A percentile compares a stretch with the other conserved stretches of the same genome.
These are phyloP conservation scores for Sphaerobolus stellatus DNA, from an alignment of 1,284 basidiomycete species.

Conservation along the genomic window DNA sequence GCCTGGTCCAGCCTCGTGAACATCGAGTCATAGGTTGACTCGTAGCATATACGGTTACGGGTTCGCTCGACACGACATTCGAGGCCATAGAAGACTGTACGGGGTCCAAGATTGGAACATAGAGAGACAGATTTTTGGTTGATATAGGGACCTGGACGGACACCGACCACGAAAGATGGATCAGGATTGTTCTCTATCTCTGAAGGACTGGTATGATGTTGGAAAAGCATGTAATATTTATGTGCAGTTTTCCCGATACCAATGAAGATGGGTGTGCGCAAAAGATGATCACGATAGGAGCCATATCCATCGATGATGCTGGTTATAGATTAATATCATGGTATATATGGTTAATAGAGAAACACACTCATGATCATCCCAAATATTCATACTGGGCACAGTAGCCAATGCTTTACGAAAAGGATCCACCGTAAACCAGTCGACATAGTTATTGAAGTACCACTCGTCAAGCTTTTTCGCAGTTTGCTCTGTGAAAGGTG, in stretches of 20 bases:
- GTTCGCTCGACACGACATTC: conserved; percentile 36
- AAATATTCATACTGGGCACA: conserved; percentile 15
- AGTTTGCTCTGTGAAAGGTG: conserved; percentile 12
- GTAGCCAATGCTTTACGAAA: conserved; percentile 14
- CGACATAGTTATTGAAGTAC: conserved; percentile 21
- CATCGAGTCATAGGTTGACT: conserved; percentile 31
- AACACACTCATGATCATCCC: conserved; percentile 8
- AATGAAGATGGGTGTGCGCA: conserved; percentile 30
- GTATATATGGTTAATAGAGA: conserved; percentile 24
- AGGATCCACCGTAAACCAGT: conserved; percentile 15
- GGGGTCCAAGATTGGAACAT: conserved; percentile 22
- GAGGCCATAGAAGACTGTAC: conserved; percentile 29
- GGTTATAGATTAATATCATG: conserved; percentile 40
- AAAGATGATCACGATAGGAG: conserved; percentile 32
- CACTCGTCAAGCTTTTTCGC: conserved; percentile 18
- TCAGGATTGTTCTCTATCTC: conserved; percentile 18
- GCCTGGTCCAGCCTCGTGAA: conserved; percentile 29
- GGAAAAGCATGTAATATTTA: conserved; percentile 39
- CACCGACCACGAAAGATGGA: conserved; percentile 21
- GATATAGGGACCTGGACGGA: conserved; percentile 21
- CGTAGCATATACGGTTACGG: conserved; percentile 31
- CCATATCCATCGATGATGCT: conserved; percentile 36
- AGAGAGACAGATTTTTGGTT: conserved; percentile 20
- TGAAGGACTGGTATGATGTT: conserved; percentile 27
- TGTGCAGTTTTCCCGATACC: conserved; percentile 27